Conservation (phyloP, 75 land plant genomes). For the Picea sitchensis region DNA sequence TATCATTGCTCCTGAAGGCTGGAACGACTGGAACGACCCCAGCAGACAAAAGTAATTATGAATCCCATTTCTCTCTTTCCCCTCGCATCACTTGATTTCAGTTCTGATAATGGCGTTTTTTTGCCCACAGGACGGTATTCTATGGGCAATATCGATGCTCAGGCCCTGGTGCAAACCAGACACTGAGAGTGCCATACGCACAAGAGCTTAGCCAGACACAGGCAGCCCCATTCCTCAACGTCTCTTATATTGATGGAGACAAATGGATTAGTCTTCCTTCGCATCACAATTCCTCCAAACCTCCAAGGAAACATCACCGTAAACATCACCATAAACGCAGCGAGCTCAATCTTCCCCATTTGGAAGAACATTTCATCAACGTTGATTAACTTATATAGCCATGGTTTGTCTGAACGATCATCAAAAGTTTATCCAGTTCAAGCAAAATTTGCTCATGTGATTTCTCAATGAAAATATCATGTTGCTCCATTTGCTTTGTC, state of each 20-base stretch:
- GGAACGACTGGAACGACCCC: slow-evolving; percentile 82
- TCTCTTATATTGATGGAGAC: slow-evolving; percentile 56
- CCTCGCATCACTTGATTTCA: neutral
- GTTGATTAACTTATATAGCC: neutral
- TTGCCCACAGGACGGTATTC: slow-evolving; percentile 49
- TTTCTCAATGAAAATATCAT: too few relatives aligned
- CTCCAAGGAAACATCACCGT: neutral
- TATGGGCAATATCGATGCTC: slow-evolving; percentile 82
- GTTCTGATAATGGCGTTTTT: neutral
- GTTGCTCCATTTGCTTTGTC: too few relatives aligned
- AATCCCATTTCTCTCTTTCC: neutral
- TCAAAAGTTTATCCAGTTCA: neutral
- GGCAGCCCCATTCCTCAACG: slow-evolving; percentile 38
- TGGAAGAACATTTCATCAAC: neutral
- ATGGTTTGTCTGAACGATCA: neutral
- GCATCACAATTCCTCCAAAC: slow-evolving; percentile 11
- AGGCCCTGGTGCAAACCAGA: slow-evolving; percentile 66
- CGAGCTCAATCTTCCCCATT: neutral
- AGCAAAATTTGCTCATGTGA: too few relatives aligned
- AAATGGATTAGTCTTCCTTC: slow-evolving; percentile 37
- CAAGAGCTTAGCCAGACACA: slow-evolving; percentile 28
- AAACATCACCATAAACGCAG: neutral
- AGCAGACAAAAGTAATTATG: slow-evolving; percentile 56
- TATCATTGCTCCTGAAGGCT: slow-evolving; percentile 74
- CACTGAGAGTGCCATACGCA: slow-evolving; percentile 53